A percentile compares a stretch with the other conserved stretches of the same genome.
Conservation (phyloP, 352 stramenopile genomes). For the Saprolegnia parasitica region DNA sequence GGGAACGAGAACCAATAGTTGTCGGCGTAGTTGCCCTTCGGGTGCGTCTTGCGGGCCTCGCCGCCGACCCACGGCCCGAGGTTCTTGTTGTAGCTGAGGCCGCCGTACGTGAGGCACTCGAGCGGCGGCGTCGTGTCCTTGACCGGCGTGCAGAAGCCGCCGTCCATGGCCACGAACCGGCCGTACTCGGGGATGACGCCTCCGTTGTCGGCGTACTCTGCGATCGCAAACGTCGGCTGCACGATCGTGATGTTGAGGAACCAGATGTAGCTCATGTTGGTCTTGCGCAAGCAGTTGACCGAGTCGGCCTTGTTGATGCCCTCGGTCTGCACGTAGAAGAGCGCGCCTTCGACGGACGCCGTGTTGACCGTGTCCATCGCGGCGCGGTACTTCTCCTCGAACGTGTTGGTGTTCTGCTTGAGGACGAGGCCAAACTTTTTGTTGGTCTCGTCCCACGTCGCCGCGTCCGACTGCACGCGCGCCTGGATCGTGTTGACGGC, state of each 20-base stretch:
- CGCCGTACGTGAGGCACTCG: slow-evolving; percentile 45
- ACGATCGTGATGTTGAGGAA: slow-evolving; percentile 32
- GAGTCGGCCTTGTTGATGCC: slow-evolving; percentile 31
- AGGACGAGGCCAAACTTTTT: slow-evolving; percentile 17
- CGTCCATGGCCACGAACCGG: slow-evolving; percentile 57
- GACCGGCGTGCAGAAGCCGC: slow-evolving; percentile 48
- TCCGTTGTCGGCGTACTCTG: slow-evolving; percentile 25
- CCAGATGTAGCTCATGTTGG: slow-evolving; percentile 29
- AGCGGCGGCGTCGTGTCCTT: slow-evolving; percentile 34
- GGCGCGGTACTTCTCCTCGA: slow-evolving; percentile 28
- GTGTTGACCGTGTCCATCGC: slow-evolving; percentile 39
- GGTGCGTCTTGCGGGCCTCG: slow-evolving; percentile 39
- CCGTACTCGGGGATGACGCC: slow-evolving; percentile 41
- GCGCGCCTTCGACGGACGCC: slow-evolving; percentile 33
- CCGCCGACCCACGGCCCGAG: slow-evolving; percentile 49
- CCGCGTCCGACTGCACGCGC: slow-evolving; percentile 29
- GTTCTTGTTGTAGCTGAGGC: slow-evolving; percentile 38
- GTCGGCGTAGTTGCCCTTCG: slow-evolving; percentile 48
- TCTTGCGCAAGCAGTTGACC: slow-evolving; percentile 25
- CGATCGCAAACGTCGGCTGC: slow-evolving; percentile 20
- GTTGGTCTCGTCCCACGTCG: slow-evolving; percentile 24
- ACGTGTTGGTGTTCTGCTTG: slow-evolving; percentile 30
- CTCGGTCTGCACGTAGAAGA: slow-evolving; percentile 36
- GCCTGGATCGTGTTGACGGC: slow-evolving; percentile 33
- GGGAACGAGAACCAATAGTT: slow-evolving; percentile 72